phyloP scores from a whole-genome alignment of 2,329 filamentous ascomycete genomes.

The Exserohilum turcica region DNA sequence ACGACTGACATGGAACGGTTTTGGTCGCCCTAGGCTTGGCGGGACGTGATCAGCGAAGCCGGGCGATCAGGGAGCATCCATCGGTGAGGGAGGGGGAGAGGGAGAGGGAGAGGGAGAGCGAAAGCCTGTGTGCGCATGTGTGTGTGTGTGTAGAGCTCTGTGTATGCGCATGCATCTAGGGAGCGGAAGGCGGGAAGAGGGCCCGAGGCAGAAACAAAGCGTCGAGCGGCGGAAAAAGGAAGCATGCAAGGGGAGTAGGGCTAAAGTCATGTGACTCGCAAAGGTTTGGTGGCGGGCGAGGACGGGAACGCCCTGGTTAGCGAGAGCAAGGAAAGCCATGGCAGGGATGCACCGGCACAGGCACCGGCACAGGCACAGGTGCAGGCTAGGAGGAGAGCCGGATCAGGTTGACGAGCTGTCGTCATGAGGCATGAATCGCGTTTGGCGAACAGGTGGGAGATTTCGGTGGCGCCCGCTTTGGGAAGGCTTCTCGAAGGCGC shows the following conservation, averaged over 20 bases:
- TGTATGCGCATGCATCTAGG: too few relatives aligned
- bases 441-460: conserved; percentile 31
- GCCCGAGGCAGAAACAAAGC: too few relatives aligned
- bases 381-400: conserved; percentile 2
- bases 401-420: conserved; percentile 22
- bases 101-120: background rate
- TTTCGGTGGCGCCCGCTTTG: conserved; percentile 16
- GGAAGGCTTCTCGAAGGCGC: conserved; percentile 30
- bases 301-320: conserved; percentile 3
- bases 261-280: too few relatives aligned
- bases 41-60: conserved; percentile 22
- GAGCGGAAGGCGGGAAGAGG: too few relatives aligned
- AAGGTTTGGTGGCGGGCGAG: background rate
- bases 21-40: conserved; percentile 7
- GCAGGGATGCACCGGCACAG: background rate
- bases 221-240: conserved; percentile 1
- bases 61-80: conserved; percentile 23
- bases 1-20: conserved; percentile 21
- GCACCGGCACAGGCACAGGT: too few relatives aligned
- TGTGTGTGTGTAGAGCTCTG: background rate
- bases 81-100: background rate
- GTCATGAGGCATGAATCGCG: conserved; percentile 20
- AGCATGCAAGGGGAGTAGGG: background rate
- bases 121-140: background rate
- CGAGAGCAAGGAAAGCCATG: background rate